Base-by-base conservation (phyloP, 768 basidiomycete genomes). In the Hericium rajendrae region DNA sequence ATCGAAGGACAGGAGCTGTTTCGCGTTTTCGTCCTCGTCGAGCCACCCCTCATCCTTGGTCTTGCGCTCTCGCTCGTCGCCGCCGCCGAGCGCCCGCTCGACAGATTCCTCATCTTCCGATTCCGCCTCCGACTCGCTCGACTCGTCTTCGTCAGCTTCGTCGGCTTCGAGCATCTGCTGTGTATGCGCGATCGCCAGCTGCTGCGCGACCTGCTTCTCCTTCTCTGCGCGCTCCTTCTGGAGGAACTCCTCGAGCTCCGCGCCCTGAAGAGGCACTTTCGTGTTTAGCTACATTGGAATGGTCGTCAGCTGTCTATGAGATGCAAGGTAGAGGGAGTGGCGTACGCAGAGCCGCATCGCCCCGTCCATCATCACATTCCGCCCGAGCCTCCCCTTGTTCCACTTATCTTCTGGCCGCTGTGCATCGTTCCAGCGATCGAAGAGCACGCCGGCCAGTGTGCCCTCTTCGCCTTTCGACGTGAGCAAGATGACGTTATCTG, bases 101-200 rank as follows among this genome's bases (percentile, higher is more conserved):
- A 85, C 84, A 59, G 76, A 78, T 61, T 76, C 74, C 62, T 88
- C 88, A 32, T 85, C 82, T 13, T 81, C 82, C 11, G 85, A 81
- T 55, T 85, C 84, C 1, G 77, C 76, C 58, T 86, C 88, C 0
- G 81, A 84, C 57, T 73, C 87, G 5, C 79, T 82, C 57, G 87
- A 91, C 38, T 80, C 86, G 48, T 91, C 91, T 66, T 93, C 91
- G 63, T 72, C 78, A 28, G 85, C 93, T 66, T 92, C 93, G 67
- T 95, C 94, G 0, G 94, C 95, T 73, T 98, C 94, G 20, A 97
- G 79, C 77, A 97, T 85, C 38, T 88, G 83, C 64, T 91, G 89
- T 54, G 84, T 86, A 38, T 93, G 85, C 15, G 80, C 89, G 52
- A 89, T 74, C 0, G 86, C 85, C 3, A 91, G 94, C 72, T 92